phyloP scores from a whole-genome alignment of 768 basidiomycete species.

The Pisolithus sp. region DNA sequence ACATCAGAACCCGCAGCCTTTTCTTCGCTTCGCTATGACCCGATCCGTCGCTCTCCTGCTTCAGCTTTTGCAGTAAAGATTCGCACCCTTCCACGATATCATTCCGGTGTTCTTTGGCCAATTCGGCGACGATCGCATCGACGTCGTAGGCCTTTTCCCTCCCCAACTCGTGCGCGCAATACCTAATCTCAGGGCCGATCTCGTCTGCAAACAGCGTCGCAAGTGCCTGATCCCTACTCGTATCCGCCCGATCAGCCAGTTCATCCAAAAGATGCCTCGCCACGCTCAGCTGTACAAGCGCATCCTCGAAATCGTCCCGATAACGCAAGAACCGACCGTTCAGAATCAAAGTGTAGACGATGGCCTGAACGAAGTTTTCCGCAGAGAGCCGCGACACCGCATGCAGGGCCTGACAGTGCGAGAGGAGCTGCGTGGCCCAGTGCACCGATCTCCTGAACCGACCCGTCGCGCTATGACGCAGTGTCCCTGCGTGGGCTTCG shows the following conservation, averaged over 20 bases:
- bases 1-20: constrained; percentile 54
- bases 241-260: constrained; percentile 54
- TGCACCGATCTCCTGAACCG: constrained; percentile 75
- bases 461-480: constrained; percentile 70
- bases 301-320: constrained; percentile 68
- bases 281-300: constrained; percentile 69
- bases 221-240: constrained; percentile 82
- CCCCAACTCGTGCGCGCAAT: constrained; percentile 87
- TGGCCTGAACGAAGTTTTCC: constrained; percentile 58
- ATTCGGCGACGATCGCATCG: constrained; percentile 62
- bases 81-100: constrained; percentile 62
- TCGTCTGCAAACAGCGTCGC: constrained; percentile 80
- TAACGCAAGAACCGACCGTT: constrained; percentile 81
- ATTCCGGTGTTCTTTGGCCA: constrained; percentile 50
- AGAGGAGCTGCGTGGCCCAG: constrained; percentile 74
- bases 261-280: constrained; percentile 69
- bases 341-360: constrained; percentile 72
- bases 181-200: constrained; percentile 84
- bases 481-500: constrained; percentile 43
- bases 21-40: constrained; percentile 38
- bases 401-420: constrained; percentile 63
- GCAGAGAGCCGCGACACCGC: constrained; percentile 46
- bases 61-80: constrained; percentile 44
- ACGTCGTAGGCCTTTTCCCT: constrained; percentile 74
- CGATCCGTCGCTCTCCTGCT: constrained; percentile 33